phyloP scores from a whole-genome alignment of 371 early-diverging fungal species.

The Mortierella sp. region DNA sequence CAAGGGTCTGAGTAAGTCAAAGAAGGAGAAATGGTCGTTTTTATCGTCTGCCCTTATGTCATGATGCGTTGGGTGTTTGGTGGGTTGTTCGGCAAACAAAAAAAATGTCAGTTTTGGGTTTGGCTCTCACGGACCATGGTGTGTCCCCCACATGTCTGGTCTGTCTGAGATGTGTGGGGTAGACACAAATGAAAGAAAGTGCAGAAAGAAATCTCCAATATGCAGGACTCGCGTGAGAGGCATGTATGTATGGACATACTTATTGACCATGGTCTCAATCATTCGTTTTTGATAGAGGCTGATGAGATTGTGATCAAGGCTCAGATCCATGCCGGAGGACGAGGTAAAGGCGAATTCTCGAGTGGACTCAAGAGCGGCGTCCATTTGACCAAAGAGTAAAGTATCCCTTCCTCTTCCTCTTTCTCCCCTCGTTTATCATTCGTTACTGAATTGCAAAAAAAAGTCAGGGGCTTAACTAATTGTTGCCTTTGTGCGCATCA shows the following conservation, averaged over 20 bases:
- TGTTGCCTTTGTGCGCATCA: background rate
- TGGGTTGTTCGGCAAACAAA: background rate
- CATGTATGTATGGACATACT: background rate
- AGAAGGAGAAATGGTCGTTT: background rate
- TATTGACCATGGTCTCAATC: background rate
- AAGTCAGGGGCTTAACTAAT: too few species aligned
- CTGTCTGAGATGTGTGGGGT: background rate
- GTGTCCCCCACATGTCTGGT: constrained; percentile 2
- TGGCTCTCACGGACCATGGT: constrained; percentile 22
- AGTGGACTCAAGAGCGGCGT: constrained; percentile 76
- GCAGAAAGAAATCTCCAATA: background rate
- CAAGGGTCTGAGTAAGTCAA: constrained; percentile 58
- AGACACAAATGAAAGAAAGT: background rate
- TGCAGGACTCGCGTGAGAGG: background rate
- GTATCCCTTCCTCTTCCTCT: background rate
- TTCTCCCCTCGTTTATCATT: background rate
- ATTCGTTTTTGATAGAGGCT: constrained; percentile 28
- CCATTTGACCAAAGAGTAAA: constrained; percentile 56
- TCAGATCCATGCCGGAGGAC: constrained; percentile 78
- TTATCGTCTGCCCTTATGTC: background rate
- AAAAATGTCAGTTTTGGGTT: too few species aligned
- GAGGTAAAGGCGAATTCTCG: constrained; percentile 77
- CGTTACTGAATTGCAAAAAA: too few species aligned
- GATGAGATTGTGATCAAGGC: constrained; percentile 78
- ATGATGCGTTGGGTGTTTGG: background rate